Base-by-base conservation (phyloP, 2,329 filamentous ascomycete genomes). In the Cladorrhinum sp. region DNA sequence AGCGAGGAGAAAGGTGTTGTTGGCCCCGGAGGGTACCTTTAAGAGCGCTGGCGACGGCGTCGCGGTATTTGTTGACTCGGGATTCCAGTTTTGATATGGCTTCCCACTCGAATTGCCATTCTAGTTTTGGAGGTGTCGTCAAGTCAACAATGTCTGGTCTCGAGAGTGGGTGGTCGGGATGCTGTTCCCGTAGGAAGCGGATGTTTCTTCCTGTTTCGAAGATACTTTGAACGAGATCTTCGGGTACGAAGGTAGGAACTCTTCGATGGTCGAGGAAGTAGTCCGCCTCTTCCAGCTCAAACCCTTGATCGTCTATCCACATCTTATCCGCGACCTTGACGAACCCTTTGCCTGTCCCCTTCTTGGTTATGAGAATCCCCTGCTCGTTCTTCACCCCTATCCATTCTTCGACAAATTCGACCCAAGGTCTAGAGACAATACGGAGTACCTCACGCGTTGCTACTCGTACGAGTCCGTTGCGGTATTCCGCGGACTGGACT, bases 171-270 rank as follows among this genome's bases (percentile, higher is more conserved):
- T 96, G 90, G 1, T 86, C 78, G 4, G 90, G 83, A 70, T 95
- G 89, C 66, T 89, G 85, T 22, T 79, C 77, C 66, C 86, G 84
- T 52, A 96, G 78, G 57, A 95, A 86, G 7, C 89, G 84, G 52
- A 96, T 74, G 70, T 89, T 93, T 67, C 83, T 85, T 3, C 91
- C 92, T 2, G 87, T 89, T 70, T 96, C 91, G 65, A 93, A 93
- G n/a, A 95, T 85, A 4, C 81, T 77, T 55, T 83, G 81, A 2
- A 85, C 87, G 65, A 93, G 83, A 60, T 95, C 90, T 4, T 78
- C 72, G 0, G 87, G 82, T 50, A 96, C 79, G 66, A 95, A 95
- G 1, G 80, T 78, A 0, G 91, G 91, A 75, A 95, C 85, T 63
- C 84, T 83, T 25, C 82, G 77, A 22, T 79, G 78, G 62, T 89